These are phyloP conservation scores for Aureobasidium sp. DNA, from an alignment of 2,329 filamentous ascomycete genomes.

Conservation along the genomic window DNA sequence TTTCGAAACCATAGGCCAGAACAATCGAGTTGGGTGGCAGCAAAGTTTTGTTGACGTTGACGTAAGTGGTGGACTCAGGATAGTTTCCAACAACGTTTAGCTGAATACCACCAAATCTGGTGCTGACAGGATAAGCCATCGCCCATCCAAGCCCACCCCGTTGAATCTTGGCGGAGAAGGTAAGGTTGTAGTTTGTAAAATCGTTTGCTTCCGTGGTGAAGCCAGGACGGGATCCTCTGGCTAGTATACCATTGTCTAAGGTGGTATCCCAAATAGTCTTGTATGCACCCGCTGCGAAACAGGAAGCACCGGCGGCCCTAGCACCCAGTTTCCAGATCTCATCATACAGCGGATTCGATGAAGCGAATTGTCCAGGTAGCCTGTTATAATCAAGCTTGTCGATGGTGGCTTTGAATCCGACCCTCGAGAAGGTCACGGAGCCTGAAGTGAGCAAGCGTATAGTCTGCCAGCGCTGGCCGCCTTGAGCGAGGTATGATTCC, in stretches of 20 bases:
- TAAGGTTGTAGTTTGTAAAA: constrained; percentile 32
- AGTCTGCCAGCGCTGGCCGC: constrained; percentile 36
- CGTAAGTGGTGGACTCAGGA: constrained; percentile 20
- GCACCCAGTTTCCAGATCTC: constrained; percentile 35
- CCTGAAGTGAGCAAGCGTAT: constrained; percentile 31
- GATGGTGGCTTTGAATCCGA: constrained; percentile 29
- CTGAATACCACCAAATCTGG: constrained; percentile 23
- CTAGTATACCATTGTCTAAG: constrained; percentile 28
- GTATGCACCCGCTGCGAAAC: constrained; percentile 33
- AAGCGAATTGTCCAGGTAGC: constrained; percentile 27
- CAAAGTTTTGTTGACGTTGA: constrained; percentile 32
- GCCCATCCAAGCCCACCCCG: constrained; percentile 35
- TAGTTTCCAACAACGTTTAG: constrained; percentile 18
- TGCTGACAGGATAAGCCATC: constrained; percentile 24
- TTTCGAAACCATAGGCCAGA: constrained; percentile 28
- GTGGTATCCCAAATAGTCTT: constrained; percentile 31
- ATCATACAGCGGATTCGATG: constrained; percentile 28
- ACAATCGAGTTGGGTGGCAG: constrained; percentile 31
- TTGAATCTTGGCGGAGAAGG: constrained; percentile 33
- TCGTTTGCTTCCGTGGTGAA: constrained; percentile 22
- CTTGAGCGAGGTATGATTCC: constrained; percentile 34
- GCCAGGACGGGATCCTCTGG: constrained; percentile 30
- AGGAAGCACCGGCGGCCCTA: constrained; percentile 28
- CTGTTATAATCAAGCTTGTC: constrained; percentile 20
- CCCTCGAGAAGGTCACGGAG: constrained; percentile 25